phyloP scores from a whole-genome alignment of 2,329 filamentous ascomycete species.

The Alternaria sp. region DNA sequence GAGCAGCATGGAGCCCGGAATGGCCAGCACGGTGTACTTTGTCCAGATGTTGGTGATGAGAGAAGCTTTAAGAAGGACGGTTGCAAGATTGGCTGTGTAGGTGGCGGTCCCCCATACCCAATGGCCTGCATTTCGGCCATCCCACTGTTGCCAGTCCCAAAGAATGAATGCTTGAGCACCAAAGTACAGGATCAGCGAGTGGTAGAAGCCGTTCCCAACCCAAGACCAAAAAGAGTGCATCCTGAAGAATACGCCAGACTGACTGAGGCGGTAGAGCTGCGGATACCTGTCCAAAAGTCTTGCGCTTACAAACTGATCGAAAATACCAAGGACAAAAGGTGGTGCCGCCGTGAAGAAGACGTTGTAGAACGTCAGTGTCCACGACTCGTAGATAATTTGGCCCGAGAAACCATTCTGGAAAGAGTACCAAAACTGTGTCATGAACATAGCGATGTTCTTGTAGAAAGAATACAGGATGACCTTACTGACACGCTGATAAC shows the following conservation, averaged over 20 bases:
- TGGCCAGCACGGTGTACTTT: constrained; percentile 95
- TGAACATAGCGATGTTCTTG: constrained; percentile 98
- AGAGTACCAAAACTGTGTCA: constrained; percentile 98
- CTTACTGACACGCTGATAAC: constrained; percentile 95
- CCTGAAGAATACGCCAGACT: constrained; percentile 92
- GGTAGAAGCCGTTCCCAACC: constrained; percentile 94
- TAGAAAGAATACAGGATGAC: constrained; percentile 99
- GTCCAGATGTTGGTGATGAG: constrained; percentile 98
- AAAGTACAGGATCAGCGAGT: constrained; percentile 92
- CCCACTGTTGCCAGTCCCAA: constrained; percentile 76
- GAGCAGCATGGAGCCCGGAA: constrained; percentile 88
- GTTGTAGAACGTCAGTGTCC: constrained; percentile 99
- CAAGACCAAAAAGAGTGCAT: constrained; percentile 91
- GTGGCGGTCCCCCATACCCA: constrained; percentile 98
- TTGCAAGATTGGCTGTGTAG: constrained; percentile 92
- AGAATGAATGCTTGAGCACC: constrained; percentile 82
- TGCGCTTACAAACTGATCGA: constrained; percentile 97
- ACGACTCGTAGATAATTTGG: constrained; percentile 98
- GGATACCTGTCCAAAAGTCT: constrained; percentile 93
- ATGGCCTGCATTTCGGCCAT: constrained; percentile 86
- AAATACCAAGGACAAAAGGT: constrained; percentile 91
- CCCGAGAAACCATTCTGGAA: constrained; percentile 99
- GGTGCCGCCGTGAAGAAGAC: constrained; percentile 96
- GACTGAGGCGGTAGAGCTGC: constrained; percentile 91
- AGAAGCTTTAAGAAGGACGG: constrained; percentile 92